Evolutionary conservation across 805 yeast species (phyloP).

Genomic region (Schizosaccharomyces cryophilus): DNA sequence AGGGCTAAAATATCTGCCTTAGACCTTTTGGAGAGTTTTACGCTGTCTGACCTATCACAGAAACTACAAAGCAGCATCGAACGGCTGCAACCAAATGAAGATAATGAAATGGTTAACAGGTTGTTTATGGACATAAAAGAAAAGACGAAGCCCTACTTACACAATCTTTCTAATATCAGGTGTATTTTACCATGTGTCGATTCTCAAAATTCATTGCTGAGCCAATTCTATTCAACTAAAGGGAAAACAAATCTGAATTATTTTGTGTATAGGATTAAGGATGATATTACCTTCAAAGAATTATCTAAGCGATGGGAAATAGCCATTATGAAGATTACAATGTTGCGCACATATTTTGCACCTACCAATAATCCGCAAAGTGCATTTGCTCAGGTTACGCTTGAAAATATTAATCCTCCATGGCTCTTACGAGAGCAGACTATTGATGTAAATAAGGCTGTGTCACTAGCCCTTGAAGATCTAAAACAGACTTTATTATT

Average conservation of each 20-base stretch:
- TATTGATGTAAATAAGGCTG: neutral
- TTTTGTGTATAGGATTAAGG: slow-evolving; percentile 6
- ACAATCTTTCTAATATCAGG: neutral
- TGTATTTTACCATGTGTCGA: slow-evolving; percentile 7
- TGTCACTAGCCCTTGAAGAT: neutral
- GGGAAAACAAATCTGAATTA: slow-evolving; percentile 7
- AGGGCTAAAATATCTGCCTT: neutral
- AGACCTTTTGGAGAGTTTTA: neutral
- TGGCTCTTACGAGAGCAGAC: neutral
- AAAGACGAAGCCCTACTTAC: neutral
- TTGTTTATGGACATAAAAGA: neutral
- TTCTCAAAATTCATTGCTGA: slow-evolving; percentile 7
- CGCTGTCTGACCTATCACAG: neutral
- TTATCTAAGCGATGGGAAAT: slow-evolving; percentile 4
- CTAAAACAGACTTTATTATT: neutral
- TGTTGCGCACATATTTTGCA: slow-evolving; percentile 8
- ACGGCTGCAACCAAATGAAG: neutral
- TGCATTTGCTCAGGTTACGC: slow-evolving; percentile 8
- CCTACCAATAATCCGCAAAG: slow-evolving; percentile 1
- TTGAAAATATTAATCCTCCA: neutral
- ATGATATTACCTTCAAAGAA: neutral
- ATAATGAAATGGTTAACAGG: neutral
- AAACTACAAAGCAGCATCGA: neutral
- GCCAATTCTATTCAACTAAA: slow-evolving; percentile 5
- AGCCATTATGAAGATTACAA: slow-evolving; percentile 4